Percentiles rank a stretch among this genome's conserved stretches.
Evolutionary conservation across 441 rosid genomes (phyloP).

Genomic region (Arabidopsis hybrid): DNA sequence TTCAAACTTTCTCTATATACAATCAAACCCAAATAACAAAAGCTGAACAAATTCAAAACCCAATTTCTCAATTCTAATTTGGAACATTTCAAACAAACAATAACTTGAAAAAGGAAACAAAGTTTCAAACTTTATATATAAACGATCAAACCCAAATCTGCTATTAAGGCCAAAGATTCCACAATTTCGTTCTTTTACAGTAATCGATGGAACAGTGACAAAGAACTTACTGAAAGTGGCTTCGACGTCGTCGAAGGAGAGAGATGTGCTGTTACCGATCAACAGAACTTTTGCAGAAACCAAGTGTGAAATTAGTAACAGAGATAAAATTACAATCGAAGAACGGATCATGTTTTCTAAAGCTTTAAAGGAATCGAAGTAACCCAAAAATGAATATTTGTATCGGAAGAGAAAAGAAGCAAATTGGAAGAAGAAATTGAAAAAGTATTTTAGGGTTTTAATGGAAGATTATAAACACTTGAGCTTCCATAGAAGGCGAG

Average conservation of each 20-base stretch:
- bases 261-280: conserved; percentile 64
- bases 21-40: conserved; percentile 2
- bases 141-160: conserved; percentile 25
- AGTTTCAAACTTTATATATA: neutral
- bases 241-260: conserved; percentile 74
- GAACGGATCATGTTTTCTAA: conserved; percentile 33
- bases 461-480: conserved; percentile 45
- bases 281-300: conserved; percentile 64
- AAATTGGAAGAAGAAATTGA: neutral
- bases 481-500: conserved; percentile 62
- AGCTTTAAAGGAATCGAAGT: neutral
- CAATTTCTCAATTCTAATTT: neutral
- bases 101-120: neutral
- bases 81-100: neutral
- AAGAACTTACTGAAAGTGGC: conserved; percentile 76
- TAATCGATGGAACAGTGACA: neutral
- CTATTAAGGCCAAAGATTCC: neutral
- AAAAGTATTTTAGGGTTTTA: conserved; percentile 44
- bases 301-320: conserved; percentile 43
- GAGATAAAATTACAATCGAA: conserved; percentile 44
- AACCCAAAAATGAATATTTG: neutral
- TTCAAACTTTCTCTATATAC: neutral
- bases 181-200: neutral
- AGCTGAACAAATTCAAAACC: neutral
- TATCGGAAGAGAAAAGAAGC: neutral